These are phyloP conservation scores for Kwoniella shivajii DNA, from an alignment of 1,284 basidiomycete species.

Conservation along the genomic window DNA sequence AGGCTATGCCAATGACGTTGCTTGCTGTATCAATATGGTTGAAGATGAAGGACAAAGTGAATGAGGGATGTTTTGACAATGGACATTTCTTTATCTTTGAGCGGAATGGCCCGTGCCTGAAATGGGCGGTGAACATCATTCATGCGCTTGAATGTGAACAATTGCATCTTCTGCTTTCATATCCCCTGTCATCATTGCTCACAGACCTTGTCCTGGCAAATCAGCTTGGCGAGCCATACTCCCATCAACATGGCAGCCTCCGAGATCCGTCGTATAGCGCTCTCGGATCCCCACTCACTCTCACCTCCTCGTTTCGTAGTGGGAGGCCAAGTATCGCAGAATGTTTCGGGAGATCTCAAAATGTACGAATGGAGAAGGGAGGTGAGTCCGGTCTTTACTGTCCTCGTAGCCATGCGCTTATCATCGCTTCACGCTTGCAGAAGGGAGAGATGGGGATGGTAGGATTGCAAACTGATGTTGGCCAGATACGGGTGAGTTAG, in stretches of 20 bases:
- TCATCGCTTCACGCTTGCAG: constrained; percentile 13
- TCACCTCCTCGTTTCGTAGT: constrained; percentile 41
- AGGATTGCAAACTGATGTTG: constrained; percentile 47
- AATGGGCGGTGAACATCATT: not conserved
- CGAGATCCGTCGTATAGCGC: constrained; percentile 38
- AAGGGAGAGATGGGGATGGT: constrained; percentile 42
- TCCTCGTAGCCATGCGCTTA: not conserved
- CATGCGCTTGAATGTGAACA: too few relatives aligned
- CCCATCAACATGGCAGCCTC: constrained; percentile 6
- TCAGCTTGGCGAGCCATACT: too few relatives aligned
- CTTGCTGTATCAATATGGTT: not conserved
- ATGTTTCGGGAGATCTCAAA: constrained; percentile 45
- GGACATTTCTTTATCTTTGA: not conserved
- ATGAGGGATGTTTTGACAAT: not conserved
- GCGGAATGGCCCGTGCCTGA: constrained; percentile 16
- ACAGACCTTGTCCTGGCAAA: not conserved
- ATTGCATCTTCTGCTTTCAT: too few relatives aligned
- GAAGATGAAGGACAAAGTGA: not conserved
- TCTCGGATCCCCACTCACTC: constrained; percentile 38
- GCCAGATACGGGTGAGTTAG: constrained; percentile 41
- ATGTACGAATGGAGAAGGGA: constrained; percentile 47
- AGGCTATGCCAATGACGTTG: too few relatives aligned
- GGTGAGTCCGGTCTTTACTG: constrained; percentile 22
- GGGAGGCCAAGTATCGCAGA: constrained; percentile 41
- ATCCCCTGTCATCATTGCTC: not conserved